These are phyloP conservation scores for Pestalotiopsis sp. DNA, from an alignment of 2,329 filamentous ascomycete genomes.

Conservation along the genomic window DNA sequence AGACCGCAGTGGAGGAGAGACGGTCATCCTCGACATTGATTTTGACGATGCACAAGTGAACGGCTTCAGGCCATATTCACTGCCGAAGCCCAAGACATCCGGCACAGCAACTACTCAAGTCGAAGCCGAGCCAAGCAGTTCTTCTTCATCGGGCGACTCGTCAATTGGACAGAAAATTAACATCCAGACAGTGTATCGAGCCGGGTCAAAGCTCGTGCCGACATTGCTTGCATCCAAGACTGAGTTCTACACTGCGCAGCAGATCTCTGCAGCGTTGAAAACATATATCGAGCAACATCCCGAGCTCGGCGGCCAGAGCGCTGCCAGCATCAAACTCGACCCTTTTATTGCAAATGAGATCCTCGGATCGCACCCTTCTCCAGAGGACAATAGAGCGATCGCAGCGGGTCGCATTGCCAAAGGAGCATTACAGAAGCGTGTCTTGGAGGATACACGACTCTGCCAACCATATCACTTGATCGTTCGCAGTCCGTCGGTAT, in stretches of 20 bases:
- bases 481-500: neutral
- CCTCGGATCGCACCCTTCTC: constrained; percentile 47
- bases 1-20: constrained; percentile 66
- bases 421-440: constrained; percentile 14
- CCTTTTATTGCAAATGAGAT: constrained; percentile 65
- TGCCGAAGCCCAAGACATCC: constrained; percentile 49
- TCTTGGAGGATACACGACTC: constrained; percentile 15
- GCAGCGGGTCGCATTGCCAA: constrained; percentile 30
- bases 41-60: constrained; percentile 58
- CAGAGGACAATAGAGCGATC: constrained; percentile 52
- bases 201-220: constrained; percentile 34
- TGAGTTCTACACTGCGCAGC: constrained; percentile 59
- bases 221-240: constrained; percentile 42
- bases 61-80: constrained; percentile 63
- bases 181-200: constrained; percentile 24
- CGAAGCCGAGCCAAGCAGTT: neutral
- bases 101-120: constrained; percentile 14
- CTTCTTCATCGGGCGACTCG: constrained; percentile 5
- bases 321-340: constrained; percentile 63
- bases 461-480: constrained; percentile 14
- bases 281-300: constrained; percentile 61
- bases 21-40: constrained; percentile 66
- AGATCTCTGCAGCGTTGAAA: constrained; percentile 59
- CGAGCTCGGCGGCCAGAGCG: constrained; percentile 59
- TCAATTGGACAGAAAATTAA: constrained; percentile 20